Conservation (phyloP, 805 yeast species). For the Kockiozyma suomiensis region DNA sequence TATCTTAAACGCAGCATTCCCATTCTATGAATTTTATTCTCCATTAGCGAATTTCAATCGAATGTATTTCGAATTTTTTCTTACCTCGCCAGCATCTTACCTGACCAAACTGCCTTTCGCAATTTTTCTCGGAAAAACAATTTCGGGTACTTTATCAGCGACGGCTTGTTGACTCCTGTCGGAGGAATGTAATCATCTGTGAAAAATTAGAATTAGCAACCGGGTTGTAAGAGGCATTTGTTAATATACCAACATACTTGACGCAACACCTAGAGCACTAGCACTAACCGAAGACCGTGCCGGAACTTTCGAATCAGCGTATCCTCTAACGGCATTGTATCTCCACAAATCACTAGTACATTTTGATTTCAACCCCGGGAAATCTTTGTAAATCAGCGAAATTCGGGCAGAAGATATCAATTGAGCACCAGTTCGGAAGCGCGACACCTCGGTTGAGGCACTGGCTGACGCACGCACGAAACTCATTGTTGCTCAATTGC, state of each 20-base stretch:
- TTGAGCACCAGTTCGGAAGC: not conserved
- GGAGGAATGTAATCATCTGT: conserved; percentile 33
- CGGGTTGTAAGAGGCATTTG: not conserved
- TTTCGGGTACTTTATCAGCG: conserved; percentile 9
- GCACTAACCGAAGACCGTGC: not conserved
- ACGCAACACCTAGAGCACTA: conserved; percentile 12
- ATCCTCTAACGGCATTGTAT: conserved; percentile 2
- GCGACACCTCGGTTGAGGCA: not conserved
- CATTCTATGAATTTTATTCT: no score
- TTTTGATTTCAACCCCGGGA: no score
- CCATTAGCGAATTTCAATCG: no score
- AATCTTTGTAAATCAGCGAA: no score
- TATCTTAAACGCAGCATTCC: conserved; percentile 13
- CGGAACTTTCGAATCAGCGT: conserved; percentile 7
- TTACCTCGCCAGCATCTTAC: conserved; percentile 8
- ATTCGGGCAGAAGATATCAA: not conserved
- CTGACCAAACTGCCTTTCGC: conserved; percentile 5
- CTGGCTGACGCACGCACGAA: not conserved
- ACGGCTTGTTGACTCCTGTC: conserved; percentile 25
- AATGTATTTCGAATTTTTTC: no score
- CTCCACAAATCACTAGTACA: not conserved
- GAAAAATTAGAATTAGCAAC: not conserved
- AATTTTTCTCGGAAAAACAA: not conserved
- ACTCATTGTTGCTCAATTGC: no score
- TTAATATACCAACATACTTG: not conserved